Evolutionary conservation across 805 yeast genomes (phyloP), one percentile per base, ranked within the genome.

Genomic region (Wickerhamomyces chambardii): DNA sequence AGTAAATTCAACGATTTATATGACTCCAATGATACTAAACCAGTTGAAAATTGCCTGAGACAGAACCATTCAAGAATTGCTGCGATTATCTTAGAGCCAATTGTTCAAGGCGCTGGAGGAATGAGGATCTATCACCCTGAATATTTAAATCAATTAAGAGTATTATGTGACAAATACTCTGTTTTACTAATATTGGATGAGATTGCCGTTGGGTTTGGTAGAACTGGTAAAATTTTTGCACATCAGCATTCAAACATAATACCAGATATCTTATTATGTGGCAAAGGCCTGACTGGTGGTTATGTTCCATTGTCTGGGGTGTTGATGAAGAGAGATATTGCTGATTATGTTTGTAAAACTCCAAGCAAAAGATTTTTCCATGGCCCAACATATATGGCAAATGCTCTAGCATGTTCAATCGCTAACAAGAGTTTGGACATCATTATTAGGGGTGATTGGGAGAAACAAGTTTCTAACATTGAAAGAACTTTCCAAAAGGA

Each of bases 61-160:
- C 30, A 42, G 9, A 50, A 58, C 36, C 55, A 52, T 24, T 47
- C 47, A n/a, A 45, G 41, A 9, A 51, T 61, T 18, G 59, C 63
- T 11, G 63, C 56, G 9, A 46, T 58, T 12, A 55, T 61, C 4
- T 35, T 59, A 29, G 64, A 61, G 39, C 55, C 61, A 5, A 51
- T 61, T 28, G 38, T 46, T 29, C 66, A 61, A 43, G 64, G 66
- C 21, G 66, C 62, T 24, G 63, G 59, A 14, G 66, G 64, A 7
- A 49, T 61, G 41, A 34, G 48, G 22, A 45, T 56, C 12, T 60
- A 59, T 18, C 47, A 50, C 28, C 55, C 56, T 8, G 56, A 55
- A 4, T 59, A 48, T 31, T 37, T 53, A 15, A 56, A 55, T 26
- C 49, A 48, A 28, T 56, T 57, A 10, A 45, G 57, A 32, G 50